Percentiles rank a stretch among this genome's conserved stretches.
phyloP scores from a whole-genome alignment of 2,329 filamentous ascomycete species.

The Pseudogymnoascus sp. region DNA sequence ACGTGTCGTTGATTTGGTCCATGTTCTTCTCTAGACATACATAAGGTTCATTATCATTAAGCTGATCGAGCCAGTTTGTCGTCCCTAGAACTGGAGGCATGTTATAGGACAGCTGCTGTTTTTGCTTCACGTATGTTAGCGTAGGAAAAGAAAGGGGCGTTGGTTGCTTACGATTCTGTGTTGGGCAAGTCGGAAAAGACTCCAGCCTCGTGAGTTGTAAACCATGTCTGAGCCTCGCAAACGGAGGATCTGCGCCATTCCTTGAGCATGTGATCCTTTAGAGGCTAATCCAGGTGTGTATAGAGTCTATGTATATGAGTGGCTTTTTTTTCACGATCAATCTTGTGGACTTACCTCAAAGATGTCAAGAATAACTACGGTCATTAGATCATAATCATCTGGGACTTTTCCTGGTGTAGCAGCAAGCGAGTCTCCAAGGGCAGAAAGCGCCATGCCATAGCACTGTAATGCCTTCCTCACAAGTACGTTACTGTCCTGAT shows the following conservation, averaged over 20 bases:
- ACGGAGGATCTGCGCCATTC: slow-evolving; percentile 36
- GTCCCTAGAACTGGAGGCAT: slow-evolving; percentile 27
- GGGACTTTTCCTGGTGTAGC: slow-evolving; percentile 28
- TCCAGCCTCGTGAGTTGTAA: slow-evolving; percentile 33
- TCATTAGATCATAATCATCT: slow-evolving; percentile 37
- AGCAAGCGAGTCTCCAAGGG: slow-evolving; percentile 29
- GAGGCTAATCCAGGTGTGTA: slow-evolving; percentile 26
- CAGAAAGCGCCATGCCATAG: slow-evolving; percentile 32
- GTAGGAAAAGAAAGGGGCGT: not conserved
- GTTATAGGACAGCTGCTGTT: slow-evolving; percentile 32
- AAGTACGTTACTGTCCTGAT: slow-evolving; percentile 19
- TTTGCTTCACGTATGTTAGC: slow-evolving; percentile 26
- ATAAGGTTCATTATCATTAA: slow-evolving; percentile 26
- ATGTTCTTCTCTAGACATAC: slow-evolving; percentile 28
- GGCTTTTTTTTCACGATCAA: not conserved
- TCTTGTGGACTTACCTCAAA: slow-evolving; percentile 30
- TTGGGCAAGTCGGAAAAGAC: slow-evolving; percentile 35
- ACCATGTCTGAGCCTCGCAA: slow-evolving; percentile 32
- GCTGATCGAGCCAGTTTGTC: slow-evolving; percentile 26
- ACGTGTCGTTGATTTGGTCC: slow-evolving; percentile 25
- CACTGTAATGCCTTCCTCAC: slow-evolving; percentile 27
- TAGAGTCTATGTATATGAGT: slow-evolving; percentile 25
- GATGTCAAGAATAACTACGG: slow-evolving; percentile 35
- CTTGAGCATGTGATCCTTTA: slow-evolving; percentile 32
- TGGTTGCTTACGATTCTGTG: slow-evolving; percentile 28